A percentile compares a stretch with the other conserved stretches of the same genome.
Evolutionary conservation across 2,329 filamentous ascomycete genomes (phyloP).

Genomic region (Rhexocercosporidium sp.): DNA sequence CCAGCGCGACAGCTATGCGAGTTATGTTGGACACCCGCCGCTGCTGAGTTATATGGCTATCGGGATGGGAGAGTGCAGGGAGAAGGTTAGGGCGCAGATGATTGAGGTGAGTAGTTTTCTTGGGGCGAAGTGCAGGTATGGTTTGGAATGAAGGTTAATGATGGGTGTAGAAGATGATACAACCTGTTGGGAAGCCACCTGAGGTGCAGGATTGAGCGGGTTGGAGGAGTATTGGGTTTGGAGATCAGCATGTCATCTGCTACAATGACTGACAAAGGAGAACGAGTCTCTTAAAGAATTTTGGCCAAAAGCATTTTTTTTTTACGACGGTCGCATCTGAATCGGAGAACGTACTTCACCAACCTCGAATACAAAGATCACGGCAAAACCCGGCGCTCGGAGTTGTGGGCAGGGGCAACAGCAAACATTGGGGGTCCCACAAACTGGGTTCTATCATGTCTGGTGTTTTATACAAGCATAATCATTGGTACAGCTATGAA

Average conservation of each 20-base stretch:
- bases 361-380: not conserved
- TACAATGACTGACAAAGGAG: not conserved
- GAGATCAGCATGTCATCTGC: not conserved
- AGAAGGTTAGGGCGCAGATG: conserved; percentile 79
- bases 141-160: not conserved
- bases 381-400: not conserved
- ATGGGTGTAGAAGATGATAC: conserved; percentile 65
- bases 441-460: not conserved
- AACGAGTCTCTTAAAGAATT: too few relatives aligned
- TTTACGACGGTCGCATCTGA: not conserved
- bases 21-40: conserved; percentile 87
- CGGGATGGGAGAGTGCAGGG: conserved; percentile 82
- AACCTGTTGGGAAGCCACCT: conserved; percentile 69
- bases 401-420: not conserved
- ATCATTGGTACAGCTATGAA: not conserved
- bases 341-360: not conserved
- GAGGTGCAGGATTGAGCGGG: conserved; percentile 54
- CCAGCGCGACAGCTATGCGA: conserved; percentile 88
- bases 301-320: too few relatives aligned
- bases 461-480: not conserved
- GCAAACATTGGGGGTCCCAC: not conserved
- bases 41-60: conserved; percentile 88
- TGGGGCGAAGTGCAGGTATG: not conserved
- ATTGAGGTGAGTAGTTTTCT: conserved; percentile 65
- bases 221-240: not conserved